Evolutionary conservation across 2,329 filamentous ascomycete genomes (phyloP), one percentile per base, ranked within the genome.

Genomic region (Periconia digitata): DNA sequence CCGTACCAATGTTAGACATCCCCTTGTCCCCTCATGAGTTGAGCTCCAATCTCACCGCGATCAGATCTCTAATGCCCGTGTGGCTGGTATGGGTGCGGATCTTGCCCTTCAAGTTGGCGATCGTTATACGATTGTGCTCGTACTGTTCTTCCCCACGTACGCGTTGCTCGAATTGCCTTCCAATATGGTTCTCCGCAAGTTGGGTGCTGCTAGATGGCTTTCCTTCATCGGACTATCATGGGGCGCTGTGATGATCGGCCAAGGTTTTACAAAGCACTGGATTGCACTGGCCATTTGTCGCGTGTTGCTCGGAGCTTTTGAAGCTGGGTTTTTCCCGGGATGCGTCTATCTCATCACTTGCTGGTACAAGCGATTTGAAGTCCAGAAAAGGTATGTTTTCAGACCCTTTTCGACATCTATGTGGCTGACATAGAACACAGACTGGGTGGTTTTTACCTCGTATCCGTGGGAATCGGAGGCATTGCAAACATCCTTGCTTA

Each of bases 341-440:
- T 65, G 60, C 43, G 49, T 61, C 7, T 66, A 64, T 27, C 44
- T 66, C n/a, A 62, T 67, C 17, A 60, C 60, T 0, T 63, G 61
- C 23, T 67, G 62, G 61, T 67, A 65, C 20, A 54, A 50, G 27
- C 48, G 58, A 10, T 60, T 57, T 12, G 60, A 63, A 27, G 51
- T 51, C 20, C 55, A 60, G 35, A 62, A 59, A 39, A 50, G 58
- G 62, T 63, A 50, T 43, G 56, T 38, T 36, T 22, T 12, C 8
- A 20, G 10, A 8, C 15, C 6, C 6, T 17, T 21, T 44, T 3
- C 3, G 35, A 23, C 27, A 15, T 22, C 10, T 22, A 24, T 50
- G 3, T 16, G 7, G 18, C 39, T 41, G 8, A 41, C 37, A 21
- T 27, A 8, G 17, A 17, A 38, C 13, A 29, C 18, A 61, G 58